A percentile compares a stretch with the other conserved stretches of the same genome.
Evolutionary conservation across 2,329 filamentous ascomycete species (phyloP).

Genomic region (Cytospora piceicola): DNA sequence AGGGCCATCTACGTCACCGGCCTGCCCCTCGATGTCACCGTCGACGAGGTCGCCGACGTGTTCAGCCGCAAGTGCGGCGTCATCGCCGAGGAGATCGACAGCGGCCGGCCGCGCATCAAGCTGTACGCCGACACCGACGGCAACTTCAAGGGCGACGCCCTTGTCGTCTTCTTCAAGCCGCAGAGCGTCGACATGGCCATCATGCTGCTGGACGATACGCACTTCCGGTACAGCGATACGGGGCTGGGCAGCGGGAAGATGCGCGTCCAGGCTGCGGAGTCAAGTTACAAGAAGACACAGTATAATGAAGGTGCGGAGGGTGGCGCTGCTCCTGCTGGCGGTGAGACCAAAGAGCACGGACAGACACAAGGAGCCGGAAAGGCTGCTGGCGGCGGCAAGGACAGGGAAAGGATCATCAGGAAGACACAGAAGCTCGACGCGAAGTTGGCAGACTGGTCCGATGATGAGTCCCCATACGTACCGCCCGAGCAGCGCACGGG

Average conservation of each 20-base stretch:
- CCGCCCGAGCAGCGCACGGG: slow-evolving; percentile 49
- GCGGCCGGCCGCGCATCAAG: slow-evolving; percentile 85
- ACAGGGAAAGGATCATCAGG: slow-evolving; percentile 88
- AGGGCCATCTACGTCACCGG: slow-evolving; percentile 92
- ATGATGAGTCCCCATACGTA: slow-evolving; percentile 71
- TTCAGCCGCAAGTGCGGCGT: slow-evolving; percentile 87
- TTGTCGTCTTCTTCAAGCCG: slow-evolving; percentile 93
- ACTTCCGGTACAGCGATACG: slow-evolving; percentile 69
- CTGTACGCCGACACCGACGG: slow-evolving; percentile 84
- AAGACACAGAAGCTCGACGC: slow-evolving; percentile 91
- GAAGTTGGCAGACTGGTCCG: slow-evolving; percentile 92
- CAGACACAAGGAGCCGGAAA: slow-evolving; percentile 25
- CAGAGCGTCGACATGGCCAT: slow-evolving; percentile 90
- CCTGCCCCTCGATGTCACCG: slow-evolving; percentile 76
- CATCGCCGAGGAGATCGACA: slow-evolving; percentile 93
- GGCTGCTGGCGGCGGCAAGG: slow-evolving; percentile 51
- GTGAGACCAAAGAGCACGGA: slow-evolving; percentile 48
- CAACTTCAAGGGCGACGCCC: slow-evolving; percentile 88
- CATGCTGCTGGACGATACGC: slow-evolving; percentile 77
- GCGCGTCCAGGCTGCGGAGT: slow-evolving; percentile 81
- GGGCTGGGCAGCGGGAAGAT: slow-evolving; percentile 67
- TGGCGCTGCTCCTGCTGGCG: slow-evolving; percentile 29
- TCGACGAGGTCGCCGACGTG: slow-evolving; percentile 78
- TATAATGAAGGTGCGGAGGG: slow-evolving; percentile 54
- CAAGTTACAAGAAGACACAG: slow-evolving; percentile 87